Conservation (phyloP, 441 rosid species). For the Adansonia madagascariensis region DNA sequence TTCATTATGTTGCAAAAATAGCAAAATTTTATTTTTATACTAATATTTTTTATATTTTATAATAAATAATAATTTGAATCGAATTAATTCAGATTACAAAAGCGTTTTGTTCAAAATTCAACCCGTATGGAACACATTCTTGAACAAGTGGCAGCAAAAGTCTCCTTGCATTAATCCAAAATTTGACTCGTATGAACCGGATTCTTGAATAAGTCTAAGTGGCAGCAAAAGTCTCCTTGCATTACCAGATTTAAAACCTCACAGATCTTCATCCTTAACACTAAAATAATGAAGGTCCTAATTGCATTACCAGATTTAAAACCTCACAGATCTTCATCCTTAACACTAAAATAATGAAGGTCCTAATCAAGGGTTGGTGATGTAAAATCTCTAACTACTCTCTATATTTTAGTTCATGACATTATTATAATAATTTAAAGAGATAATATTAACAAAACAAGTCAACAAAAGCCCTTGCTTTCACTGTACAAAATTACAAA, state of each 20-base stretch:
- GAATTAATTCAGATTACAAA: too few species aligned
- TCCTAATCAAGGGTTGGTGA: background rate
- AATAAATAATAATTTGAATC: too few species aligned
- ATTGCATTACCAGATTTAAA: conserved; percentile 7
- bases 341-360: background rate
- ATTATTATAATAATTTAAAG: background rate
- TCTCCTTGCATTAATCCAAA: background rate
- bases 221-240: background rate
- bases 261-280: background rate
- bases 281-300: background rate
- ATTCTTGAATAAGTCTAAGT: background rate
- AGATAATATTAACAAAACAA: background rate
- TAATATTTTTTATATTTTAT: too few species aligned
- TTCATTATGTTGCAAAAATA: too few species aligned
- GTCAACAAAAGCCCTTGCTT: background rate
- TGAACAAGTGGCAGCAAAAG: background rate
- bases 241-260: background rate
- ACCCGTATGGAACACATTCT: too few species aligned
- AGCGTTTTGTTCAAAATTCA: too few species aligned
- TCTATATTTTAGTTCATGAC: background rate
- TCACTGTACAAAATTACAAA: background rate
- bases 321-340: background rate
- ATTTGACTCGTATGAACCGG: too few species aligned
- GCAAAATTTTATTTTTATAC: too few species aligned
- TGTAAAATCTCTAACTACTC: background rate